These are phyloP conservation scores for Trametopsis cervina DNA, from an alignment of 768 basidiomycete genomes.

Conservation along the genomic window DNA sequence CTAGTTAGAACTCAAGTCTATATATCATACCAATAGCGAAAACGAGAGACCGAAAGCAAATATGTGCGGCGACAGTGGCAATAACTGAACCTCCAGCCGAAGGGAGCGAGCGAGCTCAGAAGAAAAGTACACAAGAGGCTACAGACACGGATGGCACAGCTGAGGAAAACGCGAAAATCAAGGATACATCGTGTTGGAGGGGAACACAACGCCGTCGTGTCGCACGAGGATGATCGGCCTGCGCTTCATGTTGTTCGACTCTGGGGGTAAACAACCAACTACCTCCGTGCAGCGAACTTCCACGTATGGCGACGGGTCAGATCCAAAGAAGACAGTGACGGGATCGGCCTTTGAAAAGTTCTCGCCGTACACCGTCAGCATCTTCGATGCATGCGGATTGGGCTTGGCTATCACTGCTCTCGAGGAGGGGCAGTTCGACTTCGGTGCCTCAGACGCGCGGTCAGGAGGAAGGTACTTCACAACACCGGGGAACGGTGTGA, in stretches of 20 bases:
- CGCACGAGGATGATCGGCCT: slow-evolving; percentile 78
- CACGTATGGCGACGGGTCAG: slow-evolving; percentile 79
- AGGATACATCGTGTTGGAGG: slow-evolving; percentile 75
- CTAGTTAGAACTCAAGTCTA: not conserved
- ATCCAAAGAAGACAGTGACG: slow-evolving; percentile 79
- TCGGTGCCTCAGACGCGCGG: slow-evolving; percentile 77
- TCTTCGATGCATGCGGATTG: slow-evolving; percentile 69
- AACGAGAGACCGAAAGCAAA: not conserved
- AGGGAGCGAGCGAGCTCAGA: slow-evolving; percentile 1
- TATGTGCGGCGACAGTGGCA: too few species aligned
- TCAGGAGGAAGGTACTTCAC: slow-evolving; percentile 90
- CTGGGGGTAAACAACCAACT: slow-evolving; percentile 74
- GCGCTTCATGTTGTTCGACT: slow-evolving; percentile 57
- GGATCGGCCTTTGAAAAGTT: slow-evolving; percentile 83
- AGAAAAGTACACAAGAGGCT: not conserved
- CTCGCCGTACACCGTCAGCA: slow-evolving; percentile 84
- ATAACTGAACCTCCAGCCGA: too few species aligned
- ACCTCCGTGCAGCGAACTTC: slow-evolving; percentile 87
- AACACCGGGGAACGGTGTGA: slow-evolving; percentile 81
- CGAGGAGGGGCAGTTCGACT: slow-evolving; percentile 58
- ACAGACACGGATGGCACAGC: too few species aligned
- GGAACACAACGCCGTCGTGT: slow-evolving; percentile 83
- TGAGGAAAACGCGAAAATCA: slow-evolving; percentile 34
- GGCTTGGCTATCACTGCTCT: slow-evolving; percentile 70
- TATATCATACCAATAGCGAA: not conserved